A percentile compares a stretch with the other conserved stretches of the same genome.
Conservation (phyloP, 495 filamentous ascomycete species). For the Aspergillus carlsbadensis region DNA sequence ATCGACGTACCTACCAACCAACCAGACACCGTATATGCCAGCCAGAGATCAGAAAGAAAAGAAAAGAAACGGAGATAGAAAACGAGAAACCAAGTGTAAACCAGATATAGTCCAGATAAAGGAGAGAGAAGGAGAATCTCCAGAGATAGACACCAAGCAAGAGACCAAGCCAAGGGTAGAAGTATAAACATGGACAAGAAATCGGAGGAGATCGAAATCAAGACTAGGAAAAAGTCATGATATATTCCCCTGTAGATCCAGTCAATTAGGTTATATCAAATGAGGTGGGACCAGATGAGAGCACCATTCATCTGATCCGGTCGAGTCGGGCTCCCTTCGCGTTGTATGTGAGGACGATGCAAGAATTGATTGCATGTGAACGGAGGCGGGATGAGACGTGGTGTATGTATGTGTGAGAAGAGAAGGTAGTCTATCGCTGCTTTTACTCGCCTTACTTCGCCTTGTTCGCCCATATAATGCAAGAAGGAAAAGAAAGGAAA, state of each 20-base stretch:
- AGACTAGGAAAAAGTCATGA: too few relatives aligned
- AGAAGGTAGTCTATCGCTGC: constrained; percentile 5
- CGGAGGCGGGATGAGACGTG: neutral
- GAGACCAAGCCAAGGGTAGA: neutral
- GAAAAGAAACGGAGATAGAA: constrained; percentile 3
- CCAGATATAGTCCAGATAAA: neutral
- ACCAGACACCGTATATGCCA: constrained; percentile 4
- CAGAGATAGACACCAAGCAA: neutral
- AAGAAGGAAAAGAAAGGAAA: neutral
- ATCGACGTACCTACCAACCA: neutral
- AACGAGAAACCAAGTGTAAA: neutral
- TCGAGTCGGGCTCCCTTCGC: too few relatives aligned
- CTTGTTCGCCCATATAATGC: constrained; percentile 1
- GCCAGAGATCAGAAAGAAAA: constrained; percentile 7
- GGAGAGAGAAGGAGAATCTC: neutral
- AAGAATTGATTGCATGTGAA: too few relatives aligned
- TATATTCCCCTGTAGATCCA: too few relatives aligned
- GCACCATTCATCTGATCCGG: neutral
- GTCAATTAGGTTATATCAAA: too few relatives aligned
- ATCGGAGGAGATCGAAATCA: too few relatives aligned
- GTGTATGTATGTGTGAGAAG: neutral
- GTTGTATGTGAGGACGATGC: too few relatives aligned
- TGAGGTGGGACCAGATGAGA: too few relatives aligned
- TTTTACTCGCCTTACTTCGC: constrained; percentile 4
- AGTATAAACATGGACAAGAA: neutral